Evolutionary conservation across 2,329 filamentous ascomycete genomes (phyloP).

Genomic region (Aspergillus versicolor): DNA sequence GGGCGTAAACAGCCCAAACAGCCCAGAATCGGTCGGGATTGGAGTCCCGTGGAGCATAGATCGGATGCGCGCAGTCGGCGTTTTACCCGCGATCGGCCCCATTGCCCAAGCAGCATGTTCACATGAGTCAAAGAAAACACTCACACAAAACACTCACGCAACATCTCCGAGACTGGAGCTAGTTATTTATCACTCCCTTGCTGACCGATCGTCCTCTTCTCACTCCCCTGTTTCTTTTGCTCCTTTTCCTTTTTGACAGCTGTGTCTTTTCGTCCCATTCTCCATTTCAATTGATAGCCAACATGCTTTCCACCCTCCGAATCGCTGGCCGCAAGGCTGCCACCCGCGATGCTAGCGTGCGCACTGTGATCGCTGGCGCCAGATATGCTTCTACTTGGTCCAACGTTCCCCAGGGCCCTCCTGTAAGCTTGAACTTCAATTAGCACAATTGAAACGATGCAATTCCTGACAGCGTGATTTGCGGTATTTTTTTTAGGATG

Average conservation of each 20-base stretch:
- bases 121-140: slow-evolving; percentile 24
- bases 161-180: slow-evolving; percentile 17
- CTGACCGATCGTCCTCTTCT: slow-evolving; percentile 5
- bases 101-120: slow-evolving; percentile 9
- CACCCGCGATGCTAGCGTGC: slow-evolving; percentile 39
- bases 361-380: slow-evolving; percentile 43
- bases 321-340: slow-evolving; percentile 43
- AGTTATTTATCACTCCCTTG: slow-evolving; percentile 14
- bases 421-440: slow-evolving; percentile 61
- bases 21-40: neutral
- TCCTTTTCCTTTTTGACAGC: slow-evolving; percentile 1
- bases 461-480: slow-evolving; percentile 26
- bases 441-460: slow-evolving; percentile 4
- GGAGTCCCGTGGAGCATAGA: neutral
- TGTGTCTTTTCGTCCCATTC: slow-evolving; percentile 2
- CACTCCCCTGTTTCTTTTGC: slow-evolving; percentile 7
- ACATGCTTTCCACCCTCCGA: slow-evolving; percentile 50
- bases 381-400: slow-evolving; percentile 81
- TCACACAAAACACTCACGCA: slow-evolving; percentile 17
- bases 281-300: neutral
- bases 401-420: slow-evolving; percentile 88
- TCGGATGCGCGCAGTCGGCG: neutral
- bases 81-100: slow-evolving; percentile 6
- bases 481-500: slow-evolving; percentile 32
- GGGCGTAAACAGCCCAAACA: neutral